Evolutionary conservation across 2,329 filamentous ascomycete genomes (phyloP).

Genomic region (Aschersonia sp.): DNA sequence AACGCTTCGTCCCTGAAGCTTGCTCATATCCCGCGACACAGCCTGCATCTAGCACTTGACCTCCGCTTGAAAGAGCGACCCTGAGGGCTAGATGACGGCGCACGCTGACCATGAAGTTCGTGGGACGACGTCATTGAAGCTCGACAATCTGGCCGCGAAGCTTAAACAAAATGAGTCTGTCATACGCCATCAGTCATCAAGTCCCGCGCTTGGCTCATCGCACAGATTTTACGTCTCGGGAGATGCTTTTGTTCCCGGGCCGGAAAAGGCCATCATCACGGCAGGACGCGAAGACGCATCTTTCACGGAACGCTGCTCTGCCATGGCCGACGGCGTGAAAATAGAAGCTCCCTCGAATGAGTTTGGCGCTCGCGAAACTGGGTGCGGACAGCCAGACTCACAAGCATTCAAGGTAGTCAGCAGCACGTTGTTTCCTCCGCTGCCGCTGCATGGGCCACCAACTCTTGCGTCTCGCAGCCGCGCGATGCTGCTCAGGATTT

Average conservation of each 20-base stretch:
- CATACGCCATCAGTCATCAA: neutral
- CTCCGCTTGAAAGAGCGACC: too few relatives aligned
- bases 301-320: neutral
- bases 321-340: neutral
- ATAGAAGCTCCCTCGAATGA: neutral
- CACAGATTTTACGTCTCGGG: neutral
- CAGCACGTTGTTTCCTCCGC: slow-evolving; percentile 69
- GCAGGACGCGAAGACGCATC: neutral
- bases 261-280: neutral
- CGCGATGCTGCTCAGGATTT: slow-evolving; percentile 47
- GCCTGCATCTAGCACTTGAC: too few relatives aligned
- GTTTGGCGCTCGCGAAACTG: neutral
- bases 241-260: neutral
- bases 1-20: too few relatives aligned
- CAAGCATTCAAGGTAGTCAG: slow-evolving; percentile 23
- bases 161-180: neutral
- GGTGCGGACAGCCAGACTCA: neutral
- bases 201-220: neutral
- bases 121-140: neutral
- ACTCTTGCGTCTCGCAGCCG: slow-evolving; percentile 51
- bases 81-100: neutral
- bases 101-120: neutral
- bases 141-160: neutral
- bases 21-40: too few relatives aligned
- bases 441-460: slow-evolving; percentile 70